Conservation (phyloP, 2,329 filamentous ascomycete genomes). For the Cladophialophora immunda region DNA sequence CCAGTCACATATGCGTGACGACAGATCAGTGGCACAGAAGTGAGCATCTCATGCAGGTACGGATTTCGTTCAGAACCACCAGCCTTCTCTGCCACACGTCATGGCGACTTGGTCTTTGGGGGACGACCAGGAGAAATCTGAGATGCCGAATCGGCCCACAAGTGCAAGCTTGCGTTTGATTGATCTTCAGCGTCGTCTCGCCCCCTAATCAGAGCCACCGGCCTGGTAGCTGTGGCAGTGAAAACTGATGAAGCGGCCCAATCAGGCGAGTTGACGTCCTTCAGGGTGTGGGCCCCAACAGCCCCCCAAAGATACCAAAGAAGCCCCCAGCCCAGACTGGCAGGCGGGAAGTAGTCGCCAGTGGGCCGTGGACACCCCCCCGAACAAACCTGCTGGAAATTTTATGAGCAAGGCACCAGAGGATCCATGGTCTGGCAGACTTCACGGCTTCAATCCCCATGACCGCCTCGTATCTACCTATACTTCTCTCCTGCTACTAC, state of each 20-base stretch:
- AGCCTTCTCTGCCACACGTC: background rate
- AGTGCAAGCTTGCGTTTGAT: background rate
- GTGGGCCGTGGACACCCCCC: background rate
- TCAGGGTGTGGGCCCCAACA: background rate
- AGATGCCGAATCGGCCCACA: conserved; percentile 33
- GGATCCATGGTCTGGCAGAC: background rate
- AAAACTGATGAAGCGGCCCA: conserved; percentile 2
- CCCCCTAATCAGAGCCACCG: background rate
- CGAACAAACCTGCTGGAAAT: conserved; percentile 8
- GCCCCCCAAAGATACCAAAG: background rate
- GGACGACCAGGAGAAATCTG: background rate
- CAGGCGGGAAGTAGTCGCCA: background rate
- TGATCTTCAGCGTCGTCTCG: background rate
- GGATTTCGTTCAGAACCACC: no score
- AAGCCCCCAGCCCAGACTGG: background rate
- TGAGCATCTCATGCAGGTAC: conserved; percentile 2
- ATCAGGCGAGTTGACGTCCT: background rate
- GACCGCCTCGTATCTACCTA: background rate
- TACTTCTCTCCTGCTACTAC: background rate
- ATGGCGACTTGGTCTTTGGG: background rate
- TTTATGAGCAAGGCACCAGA: background rate
- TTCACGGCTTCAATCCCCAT: background rate
- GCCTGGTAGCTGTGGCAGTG: background rate
- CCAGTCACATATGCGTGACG: background rate
- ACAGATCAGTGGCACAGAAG: background rate